phyloP scores from a whole-genome alignment of 1,139 yeast species.

The Debaryomyces psychrophilus region DNA sequence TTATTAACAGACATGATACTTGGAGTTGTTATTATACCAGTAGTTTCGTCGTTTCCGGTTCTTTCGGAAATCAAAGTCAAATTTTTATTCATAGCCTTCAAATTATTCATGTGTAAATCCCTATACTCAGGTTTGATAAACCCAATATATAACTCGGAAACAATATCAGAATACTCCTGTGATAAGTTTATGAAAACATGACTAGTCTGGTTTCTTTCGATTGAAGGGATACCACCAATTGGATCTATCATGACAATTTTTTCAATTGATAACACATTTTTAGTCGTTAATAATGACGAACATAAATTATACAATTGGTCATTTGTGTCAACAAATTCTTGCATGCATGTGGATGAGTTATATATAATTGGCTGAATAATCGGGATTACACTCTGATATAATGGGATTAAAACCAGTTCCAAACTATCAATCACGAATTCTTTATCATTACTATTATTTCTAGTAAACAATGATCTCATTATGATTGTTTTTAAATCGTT shows the following conservation, averaged over 20 bases:
- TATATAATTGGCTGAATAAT: constrained; percentile 62
- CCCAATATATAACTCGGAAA: constrained; percentile 62
- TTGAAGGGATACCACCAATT: constrained; percentile 87
- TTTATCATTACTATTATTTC: constrained; percentile 12
- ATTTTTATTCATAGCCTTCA: constrained; percentile 54
- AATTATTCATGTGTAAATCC: constrained; percentile 57
- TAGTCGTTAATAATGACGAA: constrained; percentile 27
- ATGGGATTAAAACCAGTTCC: constrained; percentile 43
- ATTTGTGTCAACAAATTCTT: constrained; percentile 39
- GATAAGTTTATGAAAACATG: constrained; percentile 86
- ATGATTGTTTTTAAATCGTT: constrained; percentile 31
- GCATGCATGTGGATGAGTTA: constrained; percentile 35
- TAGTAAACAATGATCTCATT: constrained; percentile 31
- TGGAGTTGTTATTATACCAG: constrained; percentile 50
- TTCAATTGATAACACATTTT: constrained; percentile 61
- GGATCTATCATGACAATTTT: constrained; percentile 80
- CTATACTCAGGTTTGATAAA: constrained; percentile 47
- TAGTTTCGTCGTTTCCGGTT: constrained; percentile 42
- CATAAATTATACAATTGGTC: constrained; percentile 33
- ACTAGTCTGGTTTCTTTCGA: constrained; percentile 77
- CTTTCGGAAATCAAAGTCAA: constrained; percentile 35
- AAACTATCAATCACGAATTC: constrained; percentile 26
- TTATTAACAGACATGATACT: constrained; percentile 45
- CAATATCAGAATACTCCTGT: constrained; percentile 75
- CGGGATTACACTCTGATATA: constrained; percentile 56